A percentile compares a stretch with the other conserved stretches of the same genome.
Evolutionary conservation across 2,329 filamentous ascomycete species (phyloP).

Genomic region (Pyrenochaeta sp.): DNA sequence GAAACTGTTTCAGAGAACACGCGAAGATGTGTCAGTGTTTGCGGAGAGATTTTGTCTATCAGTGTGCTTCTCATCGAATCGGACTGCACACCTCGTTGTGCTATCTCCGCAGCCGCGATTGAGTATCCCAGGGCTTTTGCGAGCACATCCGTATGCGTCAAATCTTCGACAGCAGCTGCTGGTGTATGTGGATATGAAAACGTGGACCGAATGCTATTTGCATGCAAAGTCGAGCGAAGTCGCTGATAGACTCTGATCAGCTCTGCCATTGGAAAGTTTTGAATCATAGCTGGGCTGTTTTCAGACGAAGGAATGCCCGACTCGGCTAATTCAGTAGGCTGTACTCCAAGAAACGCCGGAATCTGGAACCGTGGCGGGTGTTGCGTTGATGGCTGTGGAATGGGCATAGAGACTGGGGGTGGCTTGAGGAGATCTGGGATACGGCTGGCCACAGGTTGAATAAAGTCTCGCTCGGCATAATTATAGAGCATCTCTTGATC

Average conservation of each 20-base stretch:
- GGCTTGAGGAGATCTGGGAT: slow-evolving; percentile 47
- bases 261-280: slow-evolving; percentile 51
- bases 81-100: slow-evolving; percentile 83
- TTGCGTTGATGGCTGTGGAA: slow-evolving; percentile 23
- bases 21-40: slow-evolving; percentile 84
- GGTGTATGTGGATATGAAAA: slow-evolving; percentile 56
- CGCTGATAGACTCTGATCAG: slow-evolving; percentile 65
- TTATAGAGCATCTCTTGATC: slow-evolving; percentile 61
- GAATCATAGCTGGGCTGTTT: slow-evolving; percentile 20
- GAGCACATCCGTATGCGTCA: slow-evolving; percentile 66
- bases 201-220: slow-evolving; percentile 59
- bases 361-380: slow-evolving; percentile 38
- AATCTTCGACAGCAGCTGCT: slow-evolving; percentile 53
- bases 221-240: slow-evolving; percentile 62
- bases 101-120: slow-evolving; percentile 88
- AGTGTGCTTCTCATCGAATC: slow-evolving; percentile 74
- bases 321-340: slow-evolving; percentile 34
- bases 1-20: slow-evolving; percentile 88
- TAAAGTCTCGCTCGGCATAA: slow-evolving; percentile 61
- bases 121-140: slow-evolving; percentile 79
- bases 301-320: slow-evolving; percentile 33
- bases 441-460: slow-evolving; percentile 57
- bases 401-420: slow-evolving; percentile 24
- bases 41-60: slow-evolving; percentile 83
- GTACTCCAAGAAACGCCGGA: slow-evolving; percentile 37